phyloP scores from a whole-genome alignment of 441 rosid species.

The Eruca vesicaria region DNA sequence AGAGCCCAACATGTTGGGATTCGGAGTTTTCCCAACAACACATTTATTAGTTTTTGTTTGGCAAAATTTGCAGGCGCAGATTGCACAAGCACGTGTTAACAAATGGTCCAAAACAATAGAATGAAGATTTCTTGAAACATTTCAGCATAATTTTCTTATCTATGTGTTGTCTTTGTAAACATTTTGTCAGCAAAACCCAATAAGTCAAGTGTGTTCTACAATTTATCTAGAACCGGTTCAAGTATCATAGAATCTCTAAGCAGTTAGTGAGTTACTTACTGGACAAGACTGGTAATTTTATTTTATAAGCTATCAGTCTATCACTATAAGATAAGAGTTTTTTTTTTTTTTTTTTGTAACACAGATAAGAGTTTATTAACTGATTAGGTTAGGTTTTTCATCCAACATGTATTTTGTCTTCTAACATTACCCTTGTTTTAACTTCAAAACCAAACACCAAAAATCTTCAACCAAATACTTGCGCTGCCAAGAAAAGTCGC shows the following conservation, averaged over 20 bases:
- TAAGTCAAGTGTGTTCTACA: background rate
- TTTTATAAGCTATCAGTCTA: too few species aligned
- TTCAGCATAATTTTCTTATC: background rate
- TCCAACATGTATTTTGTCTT: background rate
- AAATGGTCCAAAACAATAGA: slow-evolving; percentile 51
- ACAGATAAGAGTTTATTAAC: background rate
- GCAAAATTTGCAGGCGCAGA: slow-evolving; percentile 55
- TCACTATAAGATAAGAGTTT: too few species aligned
- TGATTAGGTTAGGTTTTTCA: background rate
- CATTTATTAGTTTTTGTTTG: background rate
- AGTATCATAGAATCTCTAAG: too few species aligned
- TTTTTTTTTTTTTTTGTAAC: too few species aligned
- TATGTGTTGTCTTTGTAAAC: background rate
- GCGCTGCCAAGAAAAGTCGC: slow-evolving; percentile 25
- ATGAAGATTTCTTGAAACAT: slow-evolving; percentile 3
- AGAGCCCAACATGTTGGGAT: too few species aligned
- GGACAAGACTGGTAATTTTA: too few species aligned
- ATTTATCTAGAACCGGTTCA: too few species aligned
- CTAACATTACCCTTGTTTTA: background rate
- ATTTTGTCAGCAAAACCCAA: background rate
- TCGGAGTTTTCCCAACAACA: too few species aligned
- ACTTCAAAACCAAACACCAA: slow-evolving; percentile 14
- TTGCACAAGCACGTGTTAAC: slow-evolving; percentile 51
- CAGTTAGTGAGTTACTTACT: too few species aligned
- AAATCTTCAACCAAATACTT: slow-evolving; percentile 17